Conservation (phyloP, 2,329 filamentous ascomycete genomes). For the Colletotrichum tanaceti region DNA sequence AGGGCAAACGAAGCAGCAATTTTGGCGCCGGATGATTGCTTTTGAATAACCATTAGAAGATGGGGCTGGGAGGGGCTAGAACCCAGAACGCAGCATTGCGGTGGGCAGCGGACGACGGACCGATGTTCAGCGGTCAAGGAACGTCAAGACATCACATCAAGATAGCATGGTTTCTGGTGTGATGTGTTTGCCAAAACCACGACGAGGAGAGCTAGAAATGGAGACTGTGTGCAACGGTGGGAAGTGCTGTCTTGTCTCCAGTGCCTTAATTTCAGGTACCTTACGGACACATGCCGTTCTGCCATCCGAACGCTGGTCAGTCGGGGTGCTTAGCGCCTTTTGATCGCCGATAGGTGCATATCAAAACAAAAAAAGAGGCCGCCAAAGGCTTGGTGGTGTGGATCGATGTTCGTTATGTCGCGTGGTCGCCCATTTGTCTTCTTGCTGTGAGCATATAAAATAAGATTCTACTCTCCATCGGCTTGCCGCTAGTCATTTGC, state of each 20-base stretch:
- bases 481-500: background rate
- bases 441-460: background rate
- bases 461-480: background rate
- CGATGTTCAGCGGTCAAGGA: constrained; percentile 17
- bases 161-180: background rate
- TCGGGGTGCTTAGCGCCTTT: too few relatives aligned
- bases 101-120: constrained; percentile 21
- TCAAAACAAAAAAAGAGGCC: background rate
- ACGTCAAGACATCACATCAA: background rate
- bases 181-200: constrained; percentile 17
- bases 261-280: constrained; percentile 29
- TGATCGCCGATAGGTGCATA: constrained; percentile 33
- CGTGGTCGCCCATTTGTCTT: background rate
- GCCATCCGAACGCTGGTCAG: constrained; percentile 35
- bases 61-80: constrained; percentile 15
- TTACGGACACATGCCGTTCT: constrained; percentile 32
- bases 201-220: constrained; percentile 6
- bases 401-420: background rate
- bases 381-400: background rate
- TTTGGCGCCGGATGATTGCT: constrained; percentile 2
- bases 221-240: constrained; percentile 18
- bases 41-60: constrained; percentile 1
- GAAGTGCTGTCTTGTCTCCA: constrained; percentile 9
- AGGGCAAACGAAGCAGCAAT: background rate
- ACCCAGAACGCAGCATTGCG: constrained; percentile 15